These are phyloP conservation scores for Lasiosphaeria miniovina DNA, from an alignment of 495 filamentous ascomycete genomes.

Conservation along the genomic window DNA sequence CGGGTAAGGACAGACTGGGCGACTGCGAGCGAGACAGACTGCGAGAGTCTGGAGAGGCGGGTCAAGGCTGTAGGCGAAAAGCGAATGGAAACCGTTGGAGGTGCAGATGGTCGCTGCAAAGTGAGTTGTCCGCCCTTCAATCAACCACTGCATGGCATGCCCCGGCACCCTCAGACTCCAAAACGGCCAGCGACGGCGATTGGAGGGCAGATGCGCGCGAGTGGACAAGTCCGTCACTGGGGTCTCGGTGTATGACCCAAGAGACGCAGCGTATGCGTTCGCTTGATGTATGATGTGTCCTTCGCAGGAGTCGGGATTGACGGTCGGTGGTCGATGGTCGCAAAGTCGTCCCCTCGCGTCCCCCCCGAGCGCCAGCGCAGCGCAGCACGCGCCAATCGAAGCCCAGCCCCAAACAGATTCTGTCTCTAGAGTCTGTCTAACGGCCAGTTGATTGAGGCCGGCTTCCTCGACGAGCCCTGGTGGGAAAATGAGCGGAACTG, in stretches of 20 bases:
- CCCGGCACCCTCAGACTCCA: conserved; percentile 2
- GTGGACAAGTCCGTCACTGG: neutral
- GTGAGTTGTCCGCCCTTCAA: conserved; percentile 47
- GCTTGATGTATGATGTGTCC: neutral
- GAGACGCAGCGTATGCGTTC: conserved; percentile 2
- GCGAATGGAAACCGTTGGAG: conserved; percentile 39
- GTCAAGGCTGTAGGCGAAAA: conserved; percentile 7
- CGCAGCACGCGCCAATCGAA: too few species aligned
- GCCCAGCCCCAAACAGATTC: too few species aligned
- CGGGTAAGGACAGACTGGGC: neutral
- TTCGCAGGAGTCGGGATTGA: conserved; percentile 1
- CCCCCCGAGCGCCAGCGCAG: too few species aligned
- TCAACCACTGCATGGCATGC: conserved; percentile 3
- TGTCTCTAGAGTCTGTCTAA: too few species aligned
- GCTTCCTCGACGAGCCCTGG: too few species aligned
- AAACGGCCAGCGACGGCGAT: neutral
- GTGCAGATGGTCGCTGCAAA: conserved; percentile 45
- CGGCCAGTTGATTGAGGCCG: too few species aligned
- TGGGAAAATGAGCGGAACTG: too few species aligned
- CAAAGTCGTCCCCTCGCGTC: too few species aligned
- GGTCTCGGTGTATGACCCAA: neutral
- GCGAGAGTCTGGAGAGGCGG: conserved; percentile 10
- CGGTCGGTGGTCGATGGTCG: too few species aligned
- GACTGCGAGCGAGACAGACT: conserved; percentile 10
- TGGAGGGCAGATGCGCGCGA: neutral